Percentiles rank a stretch among this genome's conserved stretches.
Conservation (phyloP, 768 basidiomycete genomes). For the Boletus eberwhitei region DNA sequence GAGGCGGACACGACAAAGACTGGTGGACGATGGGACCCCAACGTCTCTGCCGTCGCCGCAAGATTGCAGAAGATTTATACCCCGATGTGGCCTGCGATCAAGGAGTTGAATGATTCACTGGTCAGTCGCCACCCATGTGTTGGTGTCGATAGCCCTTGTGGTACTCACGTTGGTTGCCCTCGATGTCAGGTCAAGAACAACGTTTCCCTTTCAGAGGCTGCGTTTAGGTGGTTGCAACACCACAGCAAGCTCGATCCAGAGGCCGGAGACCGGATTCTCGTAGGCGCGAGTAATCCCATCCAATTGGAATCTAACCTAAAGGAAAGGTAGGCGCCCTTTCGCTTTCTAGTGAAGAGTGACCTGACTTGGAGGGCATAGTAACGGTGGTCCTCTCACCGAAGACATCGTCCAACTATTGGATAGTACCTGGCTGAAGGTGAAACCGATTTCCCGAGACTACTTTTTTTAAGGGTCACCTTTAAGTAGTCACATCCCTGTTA, state of each 20-base stretch:
- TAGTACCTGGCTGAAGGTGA: slow-evolving; percentile 5
- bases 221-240: slow-evolving; percentile 23
- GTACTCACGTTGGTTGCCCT: not conserved
- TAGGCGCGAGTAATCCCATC: slow-evolving; percentile 35
- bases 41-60: not conserved
- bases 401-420: slow-evolving; percentile 2
- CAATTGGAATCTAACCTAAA: slow-evolving; percentile 33
- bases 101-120: slow-evolving; percentile 15
- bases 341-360: not conserved
- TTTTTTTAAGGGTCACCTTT: not conserved
- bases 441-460: slow-evolving; percentile 1
- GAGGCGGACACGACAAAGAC: slow-evolving; percentile 2
- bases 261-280: slow-evolving; percentile 29
- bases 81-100: slow-evolving; percentile 13
- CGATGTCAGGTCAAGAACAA: slow-evolving; percentile 10
- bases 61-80: not conserved
- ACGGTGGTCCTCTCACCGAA: slow-evolving; percentile 1
- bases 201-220: slow-evolving; percentile 10
- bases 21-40: slow-evolving; percentile 13
- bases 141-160: not conserved
- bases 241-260: slow-evolving; percentile 16
- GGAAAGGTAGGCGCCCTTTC: slow-evolving; percentile 2
- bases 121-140: not conserved
- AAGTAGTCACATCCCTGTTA: not conserved
- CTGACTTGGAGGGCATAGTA: not conserved